A percentile compares a stretch with the other conserved stretches of the same genome.
Conservation (phyloP, 768 basidiomycete genomes). For the Calocera viscosa region DNA sequence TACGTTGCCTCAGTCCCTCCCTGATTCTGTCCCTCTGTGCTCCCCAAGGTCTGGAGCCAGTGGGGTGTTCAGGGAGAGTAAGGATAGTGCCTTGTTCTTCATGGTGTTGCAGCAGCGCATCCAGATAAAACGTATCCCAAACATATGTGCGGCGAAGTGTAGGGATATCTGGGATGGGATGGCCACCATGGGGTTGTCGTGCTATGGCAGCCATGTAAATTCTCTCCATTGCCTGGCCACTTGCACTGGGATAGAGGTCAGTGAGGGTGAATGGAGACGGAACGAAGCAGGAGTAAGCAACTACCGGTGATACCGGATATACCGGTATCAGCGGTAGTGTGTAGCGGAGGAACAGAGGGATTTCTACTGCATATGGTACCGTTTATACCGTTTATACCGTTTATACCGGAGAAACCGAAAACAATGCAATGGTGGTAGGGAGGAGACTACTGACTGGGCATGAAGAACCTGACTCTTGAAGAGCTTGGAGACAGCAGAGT, state of each 20-base stretch:
- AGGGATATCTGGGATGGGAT: too few species aligned
- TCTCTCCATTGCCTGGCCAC: not conserved
- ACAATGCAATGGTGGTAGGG: too few species aligned
- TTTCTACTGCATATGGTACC: too few species aligned
- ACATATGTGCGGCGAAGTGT: not conserved
- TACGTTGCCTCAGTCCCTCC: not conserved
- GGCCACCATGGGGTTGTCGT: too few species aligned
- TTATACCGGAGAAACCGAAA: too few species aligned
- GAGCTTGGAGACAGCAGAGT: not conserved
- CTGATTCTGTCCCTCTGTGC: not conserved
- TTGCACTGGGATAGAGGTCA: not conserved
- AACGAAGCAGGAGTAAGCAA: too few species aligned
- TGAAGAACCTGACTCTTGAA: not conserved
- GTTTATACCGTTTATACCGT: too few species aligned
- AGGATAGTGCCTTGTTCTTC: not conserved
- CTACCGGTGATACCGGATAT: too few species aligned
- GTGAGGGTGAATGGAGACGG: too few species aligned
- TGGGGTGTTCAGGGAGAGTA: not conserved
- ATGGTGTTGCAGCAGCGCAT: slow-evolving; percentile 4
- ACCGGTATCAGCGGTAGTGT: too few species aligned
- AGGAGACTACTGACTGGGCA: not conserved
- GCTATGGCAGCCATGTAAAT: not conserved
- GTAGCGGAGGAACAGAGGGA: too few species aligned
- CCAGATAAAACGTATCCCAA: slow-evolving; percentile 11
- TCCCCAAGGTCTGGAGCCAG: not conserved